Percentiles rank a stretch among this genome's conserved stretches.
These are phyloP conservation scores for Sclerotinia minor DNA, from an alignment of 2,329 filamentous ascomycete species.

Conservation along the genomic window DNA sequence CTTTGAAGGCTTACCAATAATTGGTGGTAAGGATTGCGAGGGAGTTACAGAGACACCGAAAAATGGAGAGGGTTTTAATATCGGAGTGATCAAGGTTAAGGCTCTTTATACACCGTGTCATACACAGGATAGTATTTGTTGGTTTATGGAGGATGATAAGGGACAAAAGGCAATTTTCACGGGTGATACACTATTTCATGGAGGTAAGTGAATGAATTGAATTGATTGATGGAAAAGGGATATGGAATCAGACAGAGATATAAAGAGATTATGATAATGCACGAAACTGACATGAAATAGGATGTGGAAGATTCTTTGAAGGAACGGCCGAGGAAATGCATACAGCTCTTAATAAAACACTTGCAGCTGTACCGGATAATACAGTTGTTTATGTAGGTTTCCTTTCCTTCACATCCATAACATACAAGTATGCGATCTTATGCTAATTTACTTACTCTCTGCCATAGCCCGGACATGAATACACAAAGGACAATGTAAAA, in stretches of 20 bases:
- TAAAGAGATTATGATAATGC: not conserved
- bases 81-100: slow-evolving; percentile 80
- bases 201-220: slow-evolving; percentile 58
- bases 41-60: slow-evolving; percentile 74
- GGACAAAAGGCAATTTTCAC: slow-evolving; percentile 80
- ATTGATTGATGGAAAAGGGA: not conserved
- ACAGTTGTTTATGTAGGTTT: slow-evolving; percentile 81
- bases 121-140: slow-evolving; percentile 98
- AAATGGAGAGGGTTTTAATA: slow-evolving; percentile 74
- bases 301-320: slow-evolving; percentile 95
- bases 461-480: slow-evolving; percentile 84
- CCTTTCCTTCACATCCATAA: not conserved
- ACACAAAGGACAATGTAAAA: slow-evolving; percentile 94
- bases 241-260: not conserved
- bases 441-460: slow-evolving; percentile 23
- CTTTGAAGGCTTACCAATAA: slow-evolving; percentile 58
- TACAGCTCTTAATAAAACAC: slow-evolving; percentile 81
- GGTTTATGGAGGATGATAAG: slow-evolving; percentile 78
- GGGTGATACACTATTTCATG: slow-evolving; percentile 94
- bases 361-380: slow-evolving; percentile 80
- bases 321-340: slow-evolving; percentile 90
- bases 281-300: slow-evolving; percentile 47
- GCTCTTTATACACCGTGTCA: slow-evolving; percentile 96
- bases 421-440: slow-evolving; percentile 3
- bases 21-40: slow-evolving; percentile 85